Conservation (phyloP, 1,284 basidiomycete species). For the Omphalotus olearius region DNA sequence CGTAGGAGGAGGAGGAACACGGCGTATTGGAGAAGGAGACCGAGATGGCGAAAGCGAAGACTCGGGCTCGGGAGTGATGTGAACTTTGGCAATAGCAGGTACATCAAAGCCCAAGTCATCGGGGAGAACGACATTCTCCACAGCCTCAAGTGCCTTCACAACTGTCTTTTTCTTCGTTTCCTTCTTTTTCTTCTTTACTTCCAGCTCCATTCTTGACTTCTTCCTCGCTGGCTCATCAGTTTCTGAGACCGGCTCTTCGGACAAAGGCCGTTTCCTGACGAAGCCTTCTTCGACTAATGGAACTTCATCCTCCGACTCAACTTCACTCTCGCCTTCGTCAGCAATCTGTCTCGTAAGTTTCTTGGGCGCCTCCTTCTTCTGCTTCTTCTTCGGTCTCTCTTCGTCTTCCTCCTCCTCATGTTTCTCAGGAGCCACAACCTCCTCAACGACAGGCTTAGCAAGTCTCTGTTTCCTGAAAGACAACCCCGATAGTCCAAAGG, state of each 20-base stretch:
- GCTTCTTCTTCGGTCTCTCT: conserved; percentile 31
- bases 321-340: conserved; percentile 34
- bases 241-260: conserved; percentile 45
- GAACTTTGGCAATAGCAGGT: conserved; percentile 48
- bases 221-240: conserved; percentile 40
- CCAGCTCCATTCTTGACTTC: conserved; percentile 30
- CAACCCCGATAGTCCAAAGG: conserved; percentile 50
- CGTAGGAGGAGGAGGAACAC: conserved; percentile 33
- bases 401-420: conserved; percentile 25
- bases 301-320: conserved; percentile 32
- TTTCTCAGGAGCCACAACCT: conserved; percentile 35
- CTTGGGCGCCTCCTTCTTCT: conserved; percentile 29
- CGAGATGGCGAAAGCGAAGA: conserved; percentile 38
- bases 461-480: conserved; percentile 60
- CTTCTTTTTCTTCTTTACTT: conserved; percentile 31
- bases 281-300: conserved; percentile 19
- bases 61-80: conserved; percentile 40
- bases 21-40: conserved; percentile 40
- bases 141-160: conserved; percentile 22
- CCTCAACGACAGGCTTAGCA: conserved; percentile 22
- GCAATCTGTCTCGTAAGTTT: conserved; percentile 27
- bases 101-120: conserved; percentile 45
- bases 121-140: conserved; percentile 50
- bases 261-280: conserved; percentile 25
- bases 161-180: conserved; percentile 30